Evolutionary conservation across 176 grass and related monocot species (phyloP).

Genomic region (Raddia distichophylla): DNA sequence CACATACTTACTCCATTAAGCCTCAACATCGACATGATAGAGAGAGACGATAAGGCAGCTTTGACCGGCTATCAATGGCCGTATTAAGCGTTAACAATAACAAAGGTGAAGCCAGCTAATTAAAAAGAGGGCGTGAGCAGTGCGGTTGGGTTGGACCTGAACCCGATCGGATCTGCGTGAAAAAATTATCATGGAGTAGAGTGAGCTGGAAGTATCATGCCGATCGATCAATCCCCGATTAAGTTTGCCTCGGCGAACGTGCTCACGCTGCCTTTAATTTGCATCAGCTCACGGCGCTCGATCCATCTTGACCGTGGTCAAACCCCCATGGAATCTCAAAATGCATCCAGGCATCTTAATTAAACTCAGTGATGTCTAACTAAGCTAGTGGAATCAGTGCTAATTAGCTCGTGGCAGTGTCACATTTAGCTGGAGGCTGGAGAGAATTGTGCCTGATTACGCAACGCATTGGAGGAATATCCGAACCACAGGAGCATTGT

Average conservation of each 20-base stretch:
- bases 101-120: neutral
- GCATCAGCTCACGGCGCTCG: neutral
- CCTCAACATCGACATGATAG: neutral
- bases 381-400: no score
- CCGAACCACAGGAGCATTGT: no score
- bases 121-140: neutral
- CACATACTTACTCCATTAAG: neutral
- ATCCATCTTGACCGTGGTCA: neutral
- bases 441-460: no score
- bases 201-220: constrained; percentile 36
- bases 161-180: constrained; percentile 6
- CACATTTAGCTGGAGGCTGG: no score
- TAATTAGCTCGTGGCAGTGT: no score
- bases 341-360: no score
- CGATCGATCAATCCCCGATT: neutral
- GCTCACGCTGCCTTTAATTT: neutral
- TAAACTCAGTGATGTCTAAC: no score
- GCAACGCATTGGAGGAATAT: no score
- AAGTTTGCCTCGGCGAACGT: constrained; percentile 24
- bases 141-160: neutral
- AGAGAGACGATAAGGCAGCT: neutral
- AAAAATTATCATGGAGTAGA: neutral
- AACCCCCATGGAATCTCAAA: neutral
- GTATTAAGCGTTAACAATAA: neutral
- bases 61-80: neutral